Evolutionary conservation across 2,329 filamentous ascomycete genomes (phyloP), one percentile per base, ranked within the genome.

Genomic region (Acephala macrosclerotiorum): DNA sequence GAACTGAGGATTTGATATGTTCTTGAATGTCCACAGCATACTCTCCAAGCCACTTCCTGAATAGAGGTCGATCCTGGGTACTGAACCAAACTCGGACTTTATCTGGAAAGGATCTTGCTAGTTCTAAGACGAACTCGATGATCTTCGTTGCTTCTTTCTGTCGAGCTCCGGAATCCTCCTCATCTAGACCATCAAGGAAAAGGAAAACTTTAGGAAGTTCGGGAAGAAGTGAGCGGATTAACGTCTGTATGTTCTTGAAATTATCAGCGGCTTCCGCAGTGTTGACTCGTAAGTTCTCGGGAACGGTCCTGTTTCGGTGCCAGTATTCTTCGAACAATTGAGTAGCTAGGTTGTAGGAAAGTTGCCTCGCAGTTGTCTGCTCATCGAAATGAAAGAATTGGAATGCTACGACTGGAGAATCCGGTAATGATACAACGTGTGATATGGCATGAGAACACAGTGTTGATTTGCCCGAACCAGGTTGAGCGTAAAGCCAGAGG

Each of bases 361-460:
- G 40, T 42, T 42, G 40, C 40, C 40, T 16, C 40, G 40, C 40
- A 42, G 40, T 42, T n/a, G 40, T 42, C 40, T 42, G 40, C 40
- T 42, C 40, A 16, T 42, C 40, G 40, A 42, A 42, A n/a, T 18
- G 40, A 42, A 42, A 42, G 40, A 42, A 42, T 18, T 42, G 40
- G 16, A 42, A 42, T 18, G 40, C 40, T 6, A 16, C 40, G 16
- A 42, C 40, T n/a, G 16, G 40, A 42, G 40, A n/a, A 18, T 42
- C 40, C 14, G 40, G 40, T 42, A n/a, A 18, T 16, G 16, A n/a
- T n/a, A 42, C n/a, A 42, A 42, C 40, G 14, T 42, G 40, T n/a
- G 40, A 42, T 16, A 42, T 42, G 40, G 40, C 40, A 42, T 42
- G 40, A 42, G 40, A 42, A 42, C 40, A 42, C 3, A 42, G 40